Evolutionary conservation across 208 protist genomes (phyloP).

Genomic region (Wallacemonas collosoma): DNA sequence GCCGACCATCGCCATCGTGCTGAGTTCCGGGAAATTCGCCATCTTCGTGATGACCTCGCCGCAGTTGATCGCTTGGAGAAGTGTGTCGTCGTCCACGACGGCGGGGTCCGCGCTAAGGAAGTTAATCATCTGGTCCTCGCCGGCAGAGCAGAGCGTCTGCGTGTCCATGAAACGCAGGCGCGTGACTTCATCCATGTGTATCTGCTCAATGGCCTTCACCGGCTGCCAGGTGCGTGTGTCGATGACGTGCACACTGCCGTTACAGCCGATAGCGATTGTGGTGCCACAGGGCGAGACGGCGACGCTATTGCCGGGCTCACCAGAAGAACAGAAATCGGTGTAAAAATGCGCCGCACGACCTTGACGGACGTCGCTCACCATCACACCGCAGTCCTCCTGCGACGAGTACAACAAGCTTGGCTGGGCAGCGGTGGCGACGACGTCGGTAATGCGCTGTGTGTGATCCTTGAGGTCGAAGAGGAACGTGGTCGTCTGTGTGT

Average conservation of each 20-base stretch:
- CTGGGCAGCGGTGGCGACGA: slow-evolving; percentile 44
- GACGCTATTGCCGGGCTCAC: slow-evolving; percentile 45
- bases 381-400: slow-evolving; percentile 82
- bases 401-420: slow-evolving; percentile 63
- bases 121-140: slow-evolving; percentile 91
- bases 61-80: slow-evolving; percentile 69
- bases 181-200: slow-evolving; percentile 87
- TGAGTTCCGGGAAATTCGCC: slow-evolving; percentile 52
- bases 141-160: slow-evolving; percentile 66
- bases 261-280: slow-evolving; percentile 49
- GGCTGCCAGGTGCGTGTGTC: slow-evolving; percentile 68
- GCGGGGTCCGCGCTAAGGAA: slow-evolving; percentile 47
- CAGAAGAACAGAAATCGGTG: slow-evolving; percentile 56
- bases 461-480: slow-evolving; percentile 57
- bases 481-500: slow-evolving; percentile 48
- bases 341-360: slow-evolving; percentile 53
- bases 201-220: slow-evolving; percentile 43
- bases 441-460: slow-evolving; percentile 64
- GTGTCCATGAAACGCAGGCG: slow-evolving; percentile 71
- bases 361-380: slow-evolving; percentile 71
- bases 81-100: slow-evolving; percentile 75
- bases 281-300: slow-evolving; percentile 43
- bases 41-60: slow-evolving; percentile 82
- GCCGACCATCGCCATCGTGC: slow-evolving; percentile 55
- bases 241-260: slow-evolving; percentile 62